Percentiles rank a stretch among this genome's conserved stretches.
phyloP scores from a whole-genome alignment of 345 rosid species.

The Microcos paniculata region DNA sequence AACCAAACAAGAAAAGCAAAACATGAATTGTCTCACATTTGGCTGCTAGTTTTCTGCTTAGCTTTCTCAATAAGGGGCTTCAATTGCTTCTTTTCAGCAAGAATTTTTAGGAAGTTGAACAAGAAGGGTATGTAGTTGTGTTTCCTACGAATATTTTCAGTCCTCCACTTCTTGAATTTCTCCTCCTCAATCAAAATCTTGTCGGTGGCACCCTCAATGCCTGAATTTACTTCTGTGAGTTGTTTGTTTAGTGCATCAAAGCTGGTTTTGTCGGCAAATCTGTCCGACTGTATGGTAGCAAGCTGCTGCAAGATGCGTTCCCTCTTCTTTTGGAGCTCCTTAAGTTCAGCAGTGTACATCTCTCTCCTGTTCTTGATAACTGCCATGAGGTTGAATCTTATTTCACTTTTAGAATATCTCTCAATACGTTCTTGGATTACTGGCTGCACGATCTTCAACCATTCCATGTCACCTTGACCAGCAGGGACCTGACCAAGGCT shows the following conservation, averaged over 20 bases:
- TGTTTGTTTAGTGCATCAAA: slow-evolving; percentile 56
- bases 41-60: slow-evolving; percentile 72
- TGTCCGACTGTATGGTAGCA: slow-evolving; percentile 52
- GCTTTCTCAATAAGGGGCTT: slow-evolving; percentile 98
- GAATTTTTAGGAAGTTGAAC: slow-evolving; percentile 94
- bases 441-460: slow-evolving; percentile 91
- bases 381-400: slow-evolving; percentile 96
- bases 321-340: slow-evolving; percentile 82
- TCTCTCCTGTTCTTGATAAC: slow-evolving; percentile 88
- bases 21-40: slow-evolving; percentile 30
- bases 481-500: slow-evolving; percentile 81
- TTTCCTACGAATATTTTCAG: slow-evolving; percentile 89
- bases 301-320: slow-evolving; percentile 79
- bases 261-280: slow-evolving; percentile 45
- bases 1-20: neutral
- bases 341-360: slow-evolving; percentile 74
- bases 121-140: slow-evolving; percentile 96
- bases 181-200: slow-evolving; percentile 95
- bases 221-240: slow-evolving; percentile 65
- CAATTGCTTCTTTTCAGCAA: slow-evolving; percentile 98
- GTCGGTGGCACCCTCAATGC: slow-evolving; percentile 75
- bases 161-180: slow-evolving; percentile 94
- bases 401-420: slow-evolving; percentile 86
- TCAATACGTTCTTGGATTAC: slow-evolving; percentile 95
- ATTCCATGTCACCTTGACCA: slow-evolving; percentile 61